phyloP scores from a whole-genome alignment of 306 rosid species.

The Casuarina glauca region DNA sequence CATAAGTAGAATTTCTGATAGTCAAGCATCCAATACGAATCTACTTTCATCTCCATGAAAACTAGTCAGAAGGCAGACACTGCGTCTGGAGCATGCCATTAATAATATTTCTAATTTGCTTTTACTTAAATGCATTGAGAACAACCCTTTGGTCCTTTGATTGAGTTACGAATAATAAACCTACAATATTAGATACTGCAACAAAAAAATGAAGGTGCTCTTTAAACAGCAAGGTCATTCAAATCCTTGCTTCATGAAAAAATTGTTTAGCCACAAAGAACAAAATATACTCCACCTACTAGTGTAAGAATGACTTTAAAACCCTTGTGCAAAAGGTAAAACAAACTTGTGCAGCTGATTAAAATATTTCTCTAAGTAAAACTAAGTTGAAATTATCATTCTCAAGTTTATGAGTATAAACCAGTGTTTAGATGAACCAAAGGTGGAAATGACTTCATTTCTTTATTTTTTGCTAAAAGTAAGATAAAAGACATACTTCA shows the following conservation, averaged over 20 bases:
- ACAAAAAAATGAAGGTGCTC: neutral
- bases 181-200: neutral
- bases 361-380: neutral
- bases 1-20: neutral
- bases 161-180: neutral
- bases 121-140: neutral
- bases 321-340: neutral
- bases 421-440: neutral
- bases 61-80: neutral
- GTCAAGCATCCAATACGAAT: neutral
- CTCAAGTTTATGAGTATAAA: neutral
- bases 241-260: neutral
- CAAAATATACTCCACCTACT: neutral
- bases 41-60: neutral
- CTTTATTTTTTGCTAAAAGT: neutral
- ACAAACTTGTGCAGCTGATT: neutral
- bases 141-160: neutral
- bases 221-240: neutral
- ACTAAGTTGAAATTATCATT: neutral
- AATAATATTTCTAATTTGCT: neutral
- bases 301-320: neutral
- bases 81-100: neutral
- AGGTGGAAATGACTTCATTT: neutral
- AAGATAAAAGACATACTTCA: slow-evolving; percentile 49
- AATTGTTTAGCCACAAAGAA: neutral